phyloP scores from a whole-genome alignment of 2,329 filamentous ascomycete genomes.

The Pseudopyricularia javanii region DNA sequence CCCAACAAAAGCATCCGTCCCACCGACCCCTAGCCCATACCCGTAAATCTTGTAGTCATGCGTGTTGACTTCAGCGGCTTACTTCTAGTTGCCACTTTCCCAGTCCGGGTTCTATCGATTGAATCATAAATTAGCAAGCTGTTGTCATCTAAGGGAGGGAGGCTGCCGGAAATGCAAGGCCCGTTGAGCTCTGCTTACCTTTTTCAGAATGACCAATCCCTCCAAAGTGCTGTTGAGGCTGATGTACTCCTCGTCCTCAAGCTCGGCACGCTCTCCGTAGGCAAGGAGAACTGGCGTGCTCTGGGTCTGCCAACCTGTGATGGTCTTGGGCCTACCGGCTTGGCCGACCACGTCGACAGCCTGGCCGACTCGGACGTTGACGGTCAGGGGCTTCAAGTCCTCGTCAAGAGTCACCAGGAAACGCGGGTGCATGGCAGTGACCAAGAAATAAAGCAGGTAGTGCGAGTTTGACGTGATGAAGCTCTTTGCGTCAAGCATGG shows the following conservation, averaged over 20 bases:
- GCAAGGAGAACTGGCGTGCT: conserved; percentile 92
- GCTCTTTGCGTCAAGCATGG: conserved; percentile 90
- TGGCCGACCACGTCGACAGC: conserved; percentile 97
- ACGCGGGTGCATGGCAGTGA: conserved; percentile 90
- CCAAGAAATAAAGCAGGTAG: conserved; percentile 94
- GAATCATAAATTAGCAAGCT: neutral
- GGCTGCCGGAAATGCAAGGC: neutral
- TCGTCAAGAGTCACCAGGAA: conserved; percentile 96
- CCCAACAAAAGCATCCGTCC: neutral
- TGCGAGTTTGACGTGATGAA: conserved; percentile 59
- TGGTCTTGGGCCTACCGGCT: conserved; percentile 94
- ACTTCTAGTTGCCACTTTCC: conserved; percentile 33
- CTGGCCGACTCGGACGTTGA: conserved; percentile 95
- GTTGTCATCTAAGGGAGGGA: neutral
- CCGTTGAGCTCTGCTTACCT: conserved; percentile 47
- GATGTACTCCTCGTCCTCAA: conserved; percentile 96
- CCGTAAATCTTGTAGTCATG: neutral
- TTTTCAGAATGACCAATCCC: conserved; percentile 89
- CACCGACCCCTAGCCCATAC: neutral
- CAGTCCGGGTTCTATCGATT: conserved; percentile 37
- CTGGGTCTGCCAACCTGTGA: conserved; percentile 98
- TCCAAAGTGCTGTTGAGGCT: conserved; percentile 84
- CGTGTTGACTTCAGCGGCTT: neutral
- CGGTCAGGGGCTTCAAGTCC: conserved; percentile 81
- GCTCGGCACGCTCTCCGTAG: conserved; percentile 90